phyloP scores from a whole-genome alignment of 305 asterid genomes.

The Rubia tinctorum region DNA sequence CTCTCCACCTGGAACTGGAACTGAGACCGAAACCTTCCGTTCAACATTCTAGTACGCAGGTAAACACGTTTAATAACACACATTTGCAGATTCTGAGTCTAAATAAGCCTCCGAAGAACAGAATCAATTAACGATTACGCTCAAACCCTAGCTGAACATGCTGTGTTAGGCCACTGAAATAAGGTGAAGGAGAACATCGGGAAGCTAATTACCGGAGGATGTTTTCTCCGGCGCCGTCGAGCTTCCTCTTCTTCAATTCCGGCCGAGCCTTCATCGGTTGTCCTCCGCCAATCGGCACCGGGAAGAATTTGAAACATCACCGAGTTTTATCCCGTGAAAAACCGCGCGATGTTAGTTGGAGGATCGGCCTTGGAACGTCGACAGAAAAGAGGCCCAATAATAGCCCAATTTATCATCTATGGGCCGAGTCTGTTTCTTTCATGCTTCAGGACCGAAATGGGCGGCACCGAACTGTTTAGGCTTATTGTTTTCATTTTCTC shows the following conservation, averaged over 20 bases:
- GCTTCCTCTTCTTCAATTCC: constrained; percentile 19
- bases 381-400: background rate
- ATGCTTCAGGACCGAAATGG: background rate
- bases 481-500: too few species aligned
- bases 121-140: background rate
- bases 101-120: background rate
- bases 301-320: background rate
- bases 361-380: background rate
- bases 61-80: too few species aligned
- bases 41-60: too few species aligned
- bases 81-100: background rate
- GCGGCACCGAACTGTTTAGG: too few species aligned
- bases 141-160: background rate
- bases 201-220: constrained; percentile 14
- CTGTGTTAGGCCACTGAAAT: background rate
- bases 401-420: background rate
- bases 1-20: too few species aligned
- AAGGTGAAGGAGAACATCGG: background rate
- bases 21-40: too few species aligned
- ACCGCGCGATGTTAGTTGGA: background rate
- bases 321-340: background rate
- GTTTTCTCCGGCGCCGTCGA: constrained; percentile 2
- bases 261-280: constrained; percentile 11
- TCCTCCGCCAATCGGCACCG: background rate
- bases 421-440: background rate